Evolutionary conservation across 306 rosid genomes (phyloP), one percentile per base, ranked within the genome.

Genomic region (Castanopsis chinensis): DNA sequence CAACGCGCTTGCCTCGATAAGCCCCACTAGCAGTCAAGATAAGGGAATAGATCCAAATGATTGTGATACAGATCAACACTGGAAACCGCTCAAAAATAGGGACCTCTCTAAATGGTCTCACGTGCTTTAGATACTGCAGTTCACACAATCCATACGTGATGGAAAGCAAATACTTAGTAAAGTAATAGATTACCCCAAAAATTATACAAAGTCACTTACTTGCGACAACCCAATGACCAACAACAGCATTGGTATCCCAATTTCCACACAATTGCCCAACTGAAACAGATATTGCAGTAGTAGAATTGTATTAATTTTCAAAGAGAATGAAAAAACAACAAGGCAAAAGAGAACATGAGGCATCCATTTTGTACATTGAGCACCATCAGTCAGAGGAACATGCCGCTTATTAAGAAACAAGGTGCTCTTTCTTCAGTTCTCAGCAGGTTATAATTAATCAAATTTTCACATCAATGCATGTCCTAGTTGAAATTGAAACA

Each of bases 51-150:
- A 91, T 90, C 99, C 99, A 95, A 75, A 92, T 80, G 74, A 95
- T 88, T 13, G 97, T 20, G 59, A 89, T 82, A 70, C 98, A 95
- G 74, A 95, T 85, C 92, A 95, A 82, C 74, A 92, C 96, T 1
- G 99, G 98, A 83, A 95, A 95, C 73, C 99, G 87, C 78, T 95
- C 99, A 74, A 92, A 92, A 69, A 95, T 89, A 28, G 99, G 98
- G 65, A 86, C 80, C 32, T 89, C 99, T 85, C 95, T 85, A 73
- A 90, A 83, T 81, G 96, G 95, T 78, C 90, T 90, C 91, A 95
- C 89, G 57, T 95, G 94, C 94, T 92, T 95, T 82, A 95, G 88
- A 86, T 95, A 95, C 99, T 95, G 93, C 90, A 87, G 79, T 68
- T 77, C 65, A 61, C 56, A 64, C n/a, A 53, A 84, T 11, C 69